Evolutionary conservation across 2,329 filamentous ascomycete species (phyloP).

Genomic region (Cordyceps fumosorosea): DNA sequence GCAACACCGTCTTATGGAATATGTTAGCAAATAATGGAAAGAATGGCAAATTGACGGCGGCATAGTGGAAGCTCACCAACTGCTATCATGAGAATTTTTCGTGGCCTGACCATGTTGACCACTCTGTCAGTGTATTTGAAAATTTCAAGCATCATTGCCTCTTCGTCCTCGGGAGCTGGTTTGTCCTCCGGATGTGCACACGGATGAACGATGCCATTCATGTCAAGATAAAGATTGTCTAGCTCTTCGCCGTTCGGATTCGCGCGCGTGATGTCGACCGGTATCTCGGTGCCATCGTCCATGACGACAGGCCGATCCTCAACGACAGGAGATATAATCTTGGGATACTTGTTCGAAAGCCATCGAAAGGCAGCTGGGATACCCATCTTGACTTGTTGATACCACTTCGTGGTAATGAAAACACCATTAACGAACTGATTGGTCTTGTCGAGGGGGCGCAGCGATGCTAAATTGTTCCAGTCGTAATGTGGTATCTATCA

Average conservation of each 20-base stretch:
- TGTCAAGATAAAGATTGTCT: constrained; percentile 96
- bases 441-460: background rate
- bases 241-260: constrained; percentile 98
- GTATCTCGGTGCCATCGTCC: constrained; percentile 73
- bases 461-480: background rate
- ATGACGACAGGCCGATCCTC: constrained; percentile 78
- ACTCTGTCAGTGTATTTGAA: constrained; percentile 99
- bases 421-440: background rate
- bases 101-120: constrained; percentile 95
- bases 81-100: constrained; percentile 95
- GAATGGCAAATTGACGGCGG: background rate
- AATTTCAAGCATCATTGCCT: constrained; percentile 98
- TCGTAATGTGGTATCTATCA: background rate
- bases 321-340: constrained; percentile 87
- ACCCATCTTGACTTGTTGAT: constrained; percentile 59
- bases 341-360: constrained; percentile 95
- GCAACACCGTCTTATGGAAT: constrained; percentile 73
- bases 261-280: constrained; percentile 73
- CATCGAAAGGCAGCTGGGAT: constrained; percentile 93
- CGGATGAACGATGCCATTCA: constrained; percentile 99
- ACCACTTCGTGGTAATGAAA: background rate
- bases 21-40: constrained; percentile 21
- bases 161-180: constrained; percentile 84
- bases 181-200: constrained; percentile 95
- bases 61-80: constrained; percentile 56